Conservation (phyloP, 495 filamentous ascomycete genomes). For the Neurospora discreta region DNA sequence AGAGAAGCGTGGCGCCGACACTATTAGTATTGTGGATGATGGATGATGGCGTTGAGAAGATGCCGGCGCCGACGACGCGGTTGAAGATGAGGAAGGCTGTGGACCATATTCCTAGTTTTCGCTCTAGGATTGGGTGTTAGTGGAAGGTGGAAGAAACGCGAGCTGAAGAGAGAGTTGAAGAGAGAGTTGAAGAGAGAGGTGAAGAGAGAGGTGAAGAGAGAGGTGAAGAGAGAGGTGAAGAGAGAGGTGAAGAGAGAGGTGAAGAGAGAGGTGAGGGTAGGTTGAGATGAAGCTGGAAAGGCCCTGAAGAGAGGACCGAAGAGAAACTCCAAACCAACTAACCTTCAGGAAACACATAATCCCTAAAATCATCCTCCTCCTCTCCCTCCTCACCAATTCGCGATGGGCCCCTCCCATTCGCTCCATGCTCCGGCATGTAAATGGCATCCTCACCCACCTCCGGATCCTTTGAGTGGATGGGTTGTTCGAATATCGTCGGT, state of each 20-base stretch:
- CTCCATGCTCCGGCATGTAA: background rate
- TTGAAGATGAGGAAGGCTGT: conserved; percentile 27
- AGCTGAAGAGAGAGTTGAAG: background rate
- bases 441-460: conserved; percentile 4
- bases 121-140: conserved; percentile 1
- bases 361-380: conserved; percentile 17
- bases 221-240: background rate
- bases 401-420: background rate
- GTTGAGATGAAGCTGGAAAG: background rate
- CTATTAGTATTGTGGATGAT: conserved; percentile 19
- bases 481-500: conserved; percentile 26
- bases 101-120: conserved; percentile 25
- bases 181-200: background rate
- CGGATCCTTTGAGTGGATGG: conserved; percentile 17
- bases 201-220: background rate
- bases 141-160: background rate
- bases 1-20: conserved; percentile 20
- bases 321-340: background rate
- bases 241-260: background rate
- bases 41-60: conserved; percentile 17
- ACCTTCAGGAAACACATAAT: conserved; percentile 29
- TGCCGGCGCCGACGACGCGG: conserved; percentile 21
- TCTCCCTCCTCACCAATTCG: background rate
- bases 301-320: background rate
- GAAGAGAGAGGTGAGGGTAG: background rate